phyloP scores from a whole-genome alignment of 257 asterid species.

The Salvia hispanica region DNA sequence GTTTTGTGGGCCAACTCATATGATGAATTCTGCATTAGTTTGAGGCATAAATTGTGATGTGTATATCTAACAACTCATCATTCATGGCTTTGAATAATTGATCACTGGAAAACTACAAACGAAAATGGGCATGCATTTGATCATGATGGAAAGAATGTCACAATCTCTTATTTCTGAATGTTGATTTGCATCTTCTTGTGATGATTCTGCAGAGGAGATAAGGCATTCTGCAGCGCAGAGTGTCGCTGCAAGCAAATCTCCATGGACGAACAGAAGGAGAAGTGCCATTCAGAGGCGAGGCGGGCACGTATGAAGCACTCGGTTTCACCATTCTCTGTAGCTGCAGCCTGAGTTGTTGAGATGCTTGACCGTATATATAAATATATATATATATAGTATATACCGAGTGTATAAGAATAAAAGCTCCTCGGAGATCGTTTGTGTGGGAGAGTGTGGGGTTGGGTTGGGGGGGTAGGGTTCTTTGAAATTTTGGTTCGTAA shows the following conservation, averaged over 20 bases:
- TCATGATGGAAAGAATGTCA: background rate
- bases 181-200: background rate
- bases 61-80: background rate
- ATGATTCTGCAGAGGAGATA: conserved; percentile 54
- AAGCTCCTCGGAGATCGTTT: conserved; percentile 10
- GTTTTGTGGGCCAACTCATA: background rate
- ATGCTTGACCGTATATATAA: background rate
- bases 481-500: conserved; percentile 4
- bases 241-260: conserved; percentile 55
- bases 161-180: background rate
- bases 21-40: conserved; percentile 15
- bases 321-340: conserved; percentile 64
- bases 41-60: background rate
- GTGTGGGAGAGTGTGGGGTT: background rate
- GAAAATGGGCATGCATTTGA: background rate
- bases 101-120: background rate
- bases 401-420: conserved; percentile 32
- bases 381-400: conserved; percentile 7
- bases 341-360: conserved; percentile 52
- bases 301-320: conserved; percentile 49
- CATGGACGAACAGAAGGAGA: conserved; percentile 52
- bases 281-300: conserved; percentile 42
- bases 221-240: conserved; percentile 63
- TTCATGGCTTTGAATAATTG: conserved; percentile 1
- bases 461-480: background rate